Conservation (phyloP, 192 early-diverging fungal genomes). For the Linnemannia elongata region DNA sequence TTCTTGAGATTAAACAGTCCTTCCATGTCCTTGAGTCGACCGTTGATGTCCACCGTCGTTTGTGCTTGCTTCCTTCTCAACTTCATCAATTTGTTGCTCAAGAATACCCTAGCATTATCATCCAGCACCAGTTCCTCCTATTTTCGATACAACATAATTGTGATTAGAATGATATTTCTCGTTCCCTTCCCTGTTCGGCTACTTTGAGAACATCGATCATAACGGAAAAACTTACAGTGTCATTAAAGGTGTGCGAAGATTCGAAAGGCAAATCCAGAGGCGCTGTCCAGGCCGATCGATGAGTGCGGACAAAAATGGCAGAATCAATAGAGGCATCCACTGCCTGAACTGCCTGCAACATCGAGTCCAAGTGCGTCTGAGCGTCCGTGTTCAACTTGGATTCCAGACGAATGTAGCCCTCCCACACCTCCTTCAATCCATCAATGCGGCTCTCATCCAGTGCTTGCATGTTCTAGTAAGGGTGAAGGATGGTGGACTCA, state of each 20-base stretch:
- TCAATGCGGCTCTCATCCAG: conserved; percentile 68
- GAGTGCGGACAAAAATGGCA: conserved; percentile 61
- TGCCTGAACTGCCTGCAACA: conserved; percentile 45
- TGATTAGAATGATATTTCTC: background rate
- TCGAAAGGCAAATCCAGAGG: conserved; percentile 54
- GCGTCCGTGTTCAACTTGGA: conserved; percentile 49
- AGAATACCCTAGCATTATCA: conserved; percentile 70
- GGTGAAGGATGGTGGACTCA: background rate
- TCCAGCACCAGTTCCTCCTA: conserved; percentile 67
- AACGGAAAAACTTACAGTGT: conserved; percentile 45
- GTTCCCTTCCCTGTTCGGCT: background rate
- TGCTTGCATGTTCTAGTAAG: conserved; percentile 70
- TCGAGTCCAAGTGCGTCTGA: conserved; percentile 45
- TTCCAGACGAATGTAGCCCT: conserved; percentile 64
- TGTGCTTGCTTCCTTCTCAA: conserved; percentile 63
- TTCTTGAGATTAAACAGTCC: conserved; percentile 63
- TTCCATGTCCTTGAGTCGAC: conserved; percentile 64
- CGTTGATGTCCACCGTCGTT: conserved; percentile 63
- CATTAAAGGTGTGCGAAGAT: conserved; percentile 41
- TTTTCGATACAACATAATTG: background rate
- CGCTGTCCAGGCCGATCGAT: conserved; percentile 35
- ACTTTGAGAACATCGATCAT: background rate
- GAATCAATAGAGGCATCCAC: conserved; percentile 70
- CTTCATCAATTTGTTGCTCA: conserved; percentile 77
- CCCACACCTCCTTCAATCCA: conserved; percentile 68